These are phyloP conservation scores for Cercophora samala DNA, from an alignment of 495 filamentous ascomycete species.

Conservation along the genomic window DNA sequence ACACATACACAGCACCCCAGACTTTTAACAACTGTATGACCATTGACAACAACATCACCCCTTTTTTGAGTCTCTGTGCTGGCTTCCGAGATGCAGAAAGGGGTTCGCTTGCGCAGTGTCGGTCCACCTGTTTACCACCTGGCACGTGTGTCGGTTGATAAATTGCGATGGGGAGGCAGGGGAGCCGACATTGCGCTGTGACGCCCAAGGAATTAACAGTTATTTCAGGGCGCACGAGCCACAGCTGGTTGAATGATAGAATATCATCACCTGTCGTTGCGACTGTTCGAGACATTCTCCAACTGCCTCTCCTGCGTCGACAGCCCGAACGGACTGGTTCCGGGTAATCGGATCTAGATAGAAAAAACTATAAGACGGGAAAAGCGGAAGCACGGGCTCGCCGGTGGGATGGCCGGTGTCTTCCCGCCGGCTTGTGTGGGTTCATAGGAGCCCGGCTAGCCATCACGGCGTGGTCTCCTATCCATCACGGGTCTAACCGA, in stretches of 20 bases:
- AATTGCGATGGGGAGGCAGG: conserved; percentile 14
- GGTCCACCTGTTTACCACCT: conserved; percentile 9
- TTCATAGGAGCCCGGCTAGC: too few relatives aligned
- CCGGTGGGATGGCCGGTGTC: conserved; percentile 8
- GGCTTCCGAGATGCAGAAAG: conserved; percentile 6
- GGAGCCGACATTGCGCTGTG: conserved; percentile 2
- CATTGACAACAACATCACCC: not conserved
- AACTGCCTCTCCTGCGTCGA: not conserved
- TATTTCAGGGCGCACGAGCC: not conserved
- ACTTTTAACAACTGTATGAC: not conserved
- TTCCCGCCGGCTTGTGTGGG: not conserved
- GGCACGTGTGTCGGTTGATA: conserved; percentile 15
- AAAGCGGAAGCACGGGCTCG: not conserved
- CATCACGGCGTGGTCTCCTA: too few relatives aligned
- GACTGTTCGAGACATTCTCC: not conserved
- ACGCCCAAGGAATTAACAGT: not conserved
- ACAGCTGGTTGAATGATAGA: not conserved
- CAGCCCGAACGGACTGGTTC: not conserved
- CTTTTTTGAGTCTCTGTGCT: not conserved
- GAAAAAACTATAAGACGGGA: not conserved
- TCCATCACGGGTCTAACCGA: too few relatives aligned
- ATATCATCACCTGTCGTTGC: not conserved
- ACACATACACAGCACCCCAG: conserved; percentile 1
- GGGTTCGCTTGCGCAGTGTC: not conserved
- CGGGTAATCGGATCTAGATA: not conserved